phyloP scores from a whole-genome alignment of 1,139 yeast species.

The Lodderomyces elongisporus region DNA sequence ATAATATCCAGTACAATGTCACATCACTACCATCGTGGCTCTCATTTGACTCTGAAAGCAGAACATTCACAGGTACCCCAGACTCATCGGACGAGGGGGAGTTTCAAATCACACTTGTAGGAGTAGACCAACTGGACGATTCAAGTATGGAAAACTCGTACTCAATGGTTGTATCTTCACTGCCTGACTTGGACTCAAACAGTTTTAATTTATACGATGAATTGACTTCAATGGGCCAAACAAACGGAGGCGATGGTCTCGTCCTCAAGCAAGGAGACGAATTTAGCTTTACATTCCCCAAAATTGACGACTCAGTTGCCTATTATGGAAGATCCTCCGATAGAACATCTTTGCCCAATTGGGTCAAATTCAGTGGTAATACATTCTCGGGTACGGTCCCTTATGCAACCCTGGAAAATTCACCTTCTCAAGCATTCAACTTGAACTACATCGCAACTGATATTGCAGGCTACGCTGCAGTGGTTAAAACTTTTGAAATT shows the following conservation, averaged over 20 bases:
- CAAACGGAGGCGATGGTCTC: slow-evolving; percentile 70
- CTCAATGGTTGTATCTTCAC: slow-evolving; percentile 60
- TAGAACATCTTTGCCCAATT: slow-evolving; percentile 84
- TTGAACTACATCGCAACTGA: slow-evolving; percentile 79
- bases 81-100: slow-evolving; percentile 43
- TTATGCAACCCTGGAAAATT: slow-evolving; percentile 72
- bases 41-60: slow-evolving; percentile 53
- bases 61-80: slow-evolving; percentile 73
- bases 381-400: slow-evolving; percentile 91
- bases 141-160: slow-evolving; percentile 45
- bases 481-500: slow-evolving; percentile 62
- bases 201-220: too few relatives aligned
- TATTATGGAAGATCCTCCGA: slow-evolving; percentile 81
- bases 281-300: slow-evolving; percentile 60
- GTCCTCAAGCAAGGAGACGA: slow-evolving; percentile 66
- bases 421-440: slow-evolving; percentile 76
- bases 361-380: slow-evolving; percentile 65
- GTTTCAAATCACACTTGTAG: slow-evolving; percentile 49
- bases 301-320: slow-evolving; percentile 45
- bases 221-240: slow-evolving; percentile 54
- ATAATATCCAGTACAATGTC: slow-evolving; percentile 53
- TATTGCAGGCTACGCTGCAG: slow-evolving; percentile 68
- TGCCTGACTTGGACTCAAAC: too few relatives aligned
- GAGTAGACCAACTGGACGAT: slow-evolving; percentile 54
- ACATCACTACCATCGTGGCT: slow-evolving; percentile 73